Evolutionary conservation across 2,329 filamentous ascomycete genomes (phyloP).

Genomic region (Claviceps paspali): DNA sequence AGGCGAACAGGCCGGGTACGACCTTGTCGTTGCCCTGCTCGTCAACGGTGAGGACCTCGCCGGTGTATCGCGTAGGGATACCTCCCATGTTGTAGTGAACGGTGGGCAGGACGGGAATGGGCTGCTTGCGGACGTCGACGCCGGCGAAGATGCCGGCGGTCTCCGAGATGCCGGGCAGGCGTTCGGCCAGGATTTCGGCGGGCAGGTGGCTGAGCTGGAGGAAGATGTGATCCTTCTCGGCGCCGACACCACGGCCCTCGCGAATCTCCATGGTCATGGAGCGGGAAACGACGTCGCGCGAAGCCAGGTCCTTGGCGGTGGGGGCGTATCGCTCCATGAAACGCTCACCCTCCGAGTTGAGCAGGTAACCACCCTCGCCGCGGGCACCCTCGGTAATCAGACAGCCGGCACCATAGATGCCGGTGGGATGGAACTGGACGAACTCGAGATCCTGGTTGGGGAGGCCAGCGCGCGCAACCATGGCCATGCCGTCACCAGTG

Average conservation of each 20-base stretch:
- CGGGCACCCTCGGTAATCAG: slow-evolving; percentile 96
- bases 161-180: slow-evolving; percentile 96
- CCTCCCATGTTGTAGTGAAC: slow-evolving; percentile 99
- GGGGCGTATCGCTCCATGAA: slow-evolving; percentile 99
- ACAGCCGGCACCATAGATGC: slow-evolving; percentile 96
- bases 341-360: slow-evolving; percentile 95
- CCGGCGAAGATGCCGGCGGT: slow-evolving; percentile 94
- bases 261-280: slow-evolving; percentile 98
- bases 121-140: slow-evolving; percentile 93
- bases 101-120: slow-evolving; percentile 88
- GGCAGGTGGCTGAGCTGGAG: slow-evolving; percentile 94
- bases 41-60: slow-evolving; percentile 84
- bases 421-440: slow-evolving; percentile 97
- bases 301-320: slow-evolving; percentile 93
- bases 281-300: slow-evolving; percentile 88
- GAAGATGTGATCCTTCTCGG: slow-evolving; percentile 97
- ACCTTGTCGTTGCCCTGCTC: slow-evolving; percentile 78
- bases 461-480: slow-evolving; percentile 94
- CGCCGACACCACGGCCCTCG: slow-evolving; percentile 88
- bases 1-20: slow-evolving; percentile 89
- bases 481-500: slow-evolving; percentile 98
- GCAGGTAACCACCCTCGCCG: slow-evolving; percentile 93
- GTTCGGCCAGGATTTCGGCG: slow-evolving; percentile 81
- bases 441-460: slow-evolving; percentile 99
- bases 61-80: slow-evolving; percentile 94